A percentile compares a stretch with the other conserved stretches of the same genome.
phyloP scores from a whole-genome alignment of 306 rosid species.

The Phaseolus lunatus region DNA sequence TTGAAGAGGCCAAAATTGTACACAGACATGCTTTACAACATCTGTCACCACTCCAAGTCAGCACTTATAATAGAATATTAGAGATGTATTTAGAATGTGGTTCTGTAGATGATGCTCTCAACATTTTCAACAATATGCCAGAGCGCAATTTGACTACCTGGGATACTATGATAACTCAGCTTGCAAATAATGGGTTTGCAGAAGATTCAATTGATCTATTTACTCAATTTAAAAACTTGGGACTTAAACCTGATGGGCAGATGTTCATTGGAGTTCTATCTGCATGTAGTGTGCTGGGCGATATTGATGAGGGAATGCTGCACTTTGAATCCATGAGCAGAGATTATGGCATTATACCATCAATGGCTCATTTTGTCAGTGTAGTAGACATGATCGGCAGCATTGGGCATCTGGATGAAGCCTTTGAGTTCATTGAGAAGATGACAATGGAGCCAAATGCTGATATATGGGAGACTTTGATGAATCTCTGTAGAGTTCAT shows the following conservation, averaged over 20 bases:
- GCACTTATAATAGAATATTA: constrained; percentile 71
- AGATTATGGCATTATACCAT: constrained; percentile 70
- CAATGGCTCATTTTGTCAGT: constrained; percentile 64
- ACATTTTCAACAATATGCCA: constrained; percentile 68
- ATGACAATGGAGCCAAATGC: constrained; percentile 70
- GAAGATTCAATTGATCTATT: constrained; percentile 82
- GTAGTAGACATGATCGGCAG: constrained; percentile 83
- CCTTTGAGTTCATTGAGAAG: constrained; percentile 74
- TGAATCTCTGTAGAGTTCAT: constrained; percentile 82
- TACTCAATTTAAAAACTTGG: constrained; percentile 65
- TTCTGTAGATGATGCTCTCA: constrained; percentile 67
- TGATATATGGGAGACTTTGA: constrained; percentile 76
- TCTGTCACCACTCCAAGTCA: constrained; percentile 59
- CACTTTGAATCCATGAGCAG: constrained; percentile 76
- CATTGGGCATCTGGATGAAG: constrained; percentile 75
- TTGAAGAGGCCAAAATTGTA: constrained; percentile 71
- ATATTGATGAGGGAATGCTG: constrained; percentile 69
- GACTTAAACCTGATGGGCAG: constrained; percentile 74
- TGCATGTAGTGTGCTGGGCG: constrained; percentile 71
- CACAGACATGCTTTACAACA: constrained; percentile 52
- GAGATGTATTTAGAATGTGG: constrained; percentile 85
- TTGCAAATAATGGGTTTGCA: constrained; percentile 71
- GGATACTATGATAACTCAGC: constrained; percentile 78
- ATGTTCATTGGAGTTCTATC: constrained; percentile 69
- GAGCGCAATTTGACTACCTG: constrained; percentile 75